Evolutionary conservation across 371 early-diverging fungal genomes (phyloP), one percentile per base, ranked within the genome.

Genomic region (Parasitella parasitica): DNA sequence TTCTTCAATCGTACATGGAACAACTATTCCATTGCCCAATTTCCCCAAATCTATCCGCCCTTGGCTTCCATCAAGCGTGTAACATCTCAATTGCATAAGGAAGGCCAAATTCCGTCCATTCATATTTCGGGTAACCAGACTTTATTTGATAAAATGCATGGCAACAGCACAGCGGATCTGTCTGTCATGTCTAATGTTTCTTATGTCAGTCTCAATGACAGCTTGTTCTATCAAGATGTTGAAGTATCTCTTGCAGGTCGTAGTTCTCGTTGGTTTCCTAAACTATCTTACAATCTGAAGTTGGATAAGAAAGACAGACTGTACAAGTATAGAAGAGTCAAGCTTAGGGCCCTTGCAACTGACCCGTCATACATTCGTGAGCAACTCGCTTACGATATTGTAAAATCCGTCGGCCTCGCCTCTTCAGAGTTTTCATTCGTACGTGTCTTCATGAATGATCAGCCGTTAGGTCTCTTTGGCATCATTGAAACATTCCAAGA

Each of bases 281-380:
- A 71, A n/a, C 35, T 64, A 4, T 59, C 69, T 13, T 75, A 75
- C 27, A 71, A 64, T 15, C 5, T 75, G 18, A 66, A 63, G 15
- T n/a, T 75, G 8, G 12, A 60, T 2, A 69, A 67, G 13, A 18
- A 59, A 9, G 58, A 49, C 28, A 41, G 43, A 3, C 48, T 80
- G 15, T 72, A 59, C 57, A 62, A 66, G 11, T 72, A 63, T 24
- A 64, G 62, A 30, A 59, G 69, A 6, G 15, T 78, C 26, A 78
- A 78, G 39, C 59, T 78, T 2, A 63, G 78, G 20, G 53, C 75
- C 0, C 16, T 77, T 6, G 61, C 57, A 24, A 69, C 67, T 0
- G 78, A 77, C 56, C 75, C 72, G 3, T 74, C 78, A 9, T 77
- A 77, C 24, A 38, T 77, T 11, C 75, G 75, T 28, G 78, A 78